Evolutionary conservation across 495 filamentous ascomycete species (phyloP), one percentile per base, ranked within the genome.

Genomic region (Talaromyces thailandensis): DNA sequence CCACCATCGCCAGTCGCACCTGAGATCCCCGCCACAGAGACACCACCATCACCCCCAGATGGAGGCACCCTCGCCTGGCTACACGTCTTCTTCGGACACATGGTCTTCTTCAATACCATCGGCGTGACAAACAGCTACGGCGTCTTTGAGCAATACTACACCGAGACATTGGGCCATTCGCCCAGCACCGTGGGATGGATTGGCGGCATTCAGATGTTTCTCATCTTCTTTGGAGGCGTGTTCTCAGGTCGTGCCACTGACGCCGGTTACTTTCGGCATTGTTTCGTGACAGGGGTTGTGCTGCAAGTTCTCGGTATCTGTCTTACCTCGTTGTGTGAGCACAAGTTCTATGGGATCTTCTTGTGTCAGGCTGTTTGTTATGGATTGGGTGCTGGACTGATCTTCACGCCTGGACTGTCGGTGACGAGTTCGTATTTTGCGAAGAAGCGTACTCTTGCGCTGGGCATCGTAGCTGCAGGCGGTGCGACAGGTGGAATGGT

Each of bases 341-440:
- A 61, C 35, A 83, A 78, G 65, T 84, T 73, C 69, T 78, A 83
- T 62, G 69, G 88, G 6, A 62, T 78, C 0, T 55, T 84, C 55
- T 79, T 93, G 0, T 76, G 88, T 0, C 91, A 93, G 65, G 90
- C 87, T 4, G 60, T 92, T 9, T 82, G 81, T 50, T 76, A 80
- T 40, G 89, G 89, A 3, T 51, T 91, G 21, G 87, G 86, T 0
- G 81, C 82, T 70, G 88, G 88, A 0, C 71, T 84, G n/a, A 64
- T 83, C 4, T 91, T 87, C 63, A 79, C 79, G 58, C 85, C 87
- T 6, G 70, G 77, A 1, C 61, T 89, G 18, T 76, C 83, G 1
- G 72, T 91, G 16, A 70, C 86, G 12, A 75, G 80, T 0, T 85
- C 86, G 5, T 91, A 92, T 67, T 95, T 95, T 64, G 70, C 65